phyloP scores from a whole-genome alignment of 2,329 filamentous ascomycete genomes.

The Monosporascus sp. region DNA sequence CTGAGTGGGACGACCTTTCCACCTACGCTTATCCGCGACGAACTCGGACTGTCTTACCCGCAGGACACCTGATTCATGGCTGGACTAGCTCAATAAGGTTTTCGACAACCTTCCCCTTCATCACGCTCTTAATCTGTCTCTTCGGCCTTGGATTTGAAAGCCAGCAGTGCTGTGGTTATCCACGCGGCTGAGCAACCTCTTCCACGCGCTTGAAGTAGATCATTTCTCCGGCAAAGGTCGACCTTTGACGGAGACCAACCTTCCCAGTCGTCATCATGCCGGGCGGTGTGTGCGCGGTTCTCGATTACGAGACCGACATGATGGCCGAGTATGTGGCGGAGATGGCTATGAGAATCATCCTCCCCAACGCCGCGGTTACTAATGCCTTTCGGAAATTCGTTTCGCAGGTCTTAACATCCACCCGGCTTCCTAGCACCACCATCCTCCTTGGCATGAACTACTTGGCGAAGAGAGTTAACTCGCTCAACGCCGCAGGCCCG shows the following conservation, averaged over 20 bases:
- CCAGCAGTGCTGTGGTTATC: conserved; percentile 19
- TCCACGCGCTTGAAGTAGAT: conserved; percentile 37
- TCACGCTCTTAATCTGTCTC: conserved; percentile 22
- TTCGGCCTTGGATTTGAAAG: conserved; percentile 31
- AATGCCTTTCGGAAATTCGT: conserved; percentile 87
- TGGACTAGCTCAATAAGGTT: conserved; percentile 30
- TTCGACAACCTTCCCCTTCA: conserved; percentile 15
- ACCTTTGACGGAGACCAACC: conserved; percentile 16
- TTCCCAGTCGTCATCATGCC: conserved; percentile 46
- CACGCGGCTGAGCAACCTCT: conserved; percentile 20
- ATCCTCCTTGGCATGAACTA: conserved; percentile 90
- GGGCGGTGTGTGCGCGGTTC: conserved; percentile 85
- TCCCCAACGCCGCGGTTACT: conserved; percentile 49
- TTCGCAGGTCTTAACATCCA: conserved; percentile 83
- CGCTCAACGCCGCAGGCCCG: conserved; percentile 53
- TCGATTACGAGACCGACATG: conserved; percentile 94
- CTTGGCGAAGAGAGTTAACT: conserved; percentile 74
- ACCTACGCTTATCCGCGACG: background rate
- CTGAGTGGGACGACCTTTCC: background rate
- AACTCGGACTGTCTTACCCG: background rate
- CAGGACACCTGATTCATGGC: conserved; percentile 28
- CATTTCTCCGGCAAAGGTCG: conserved; percentile 25
- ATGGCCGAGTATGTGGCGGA: conserved; percentile 95
- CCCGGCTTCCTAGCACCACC: conserved; percentile 82
- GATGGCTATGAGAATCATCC: conserved; percentile 63